Evolutionary conservation across 352 stramenopile genomes (phyloP), one percentile per base, ranked within the genome.

Genomic region (Pythium rishiriense): DNA sequence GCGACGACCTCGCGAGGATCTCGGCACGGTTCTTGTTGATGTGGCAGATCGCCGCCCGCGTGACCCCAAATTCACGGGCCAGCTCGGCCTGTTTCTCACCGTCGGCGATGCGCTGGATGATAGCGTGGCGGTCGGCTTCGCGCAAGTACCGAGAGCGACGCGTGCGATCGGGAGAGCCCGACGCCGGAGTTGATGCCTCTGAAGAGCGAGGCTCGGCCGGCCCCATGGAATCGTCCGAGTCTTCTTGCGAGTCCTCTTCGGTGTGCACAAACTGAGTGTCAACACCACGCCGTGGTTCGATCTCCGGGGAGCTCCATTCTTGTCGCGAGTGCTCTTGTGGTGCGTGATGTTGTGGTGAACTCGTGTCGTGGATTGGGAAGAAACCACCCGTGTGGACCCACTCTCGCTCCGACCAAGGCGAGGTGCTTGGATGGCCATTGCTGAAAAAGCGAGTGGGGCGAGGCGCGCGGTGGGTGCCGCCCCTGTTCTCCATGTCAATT

Each of bases 1-100:
- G 47, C 15, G 47, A 41, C 14, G 47, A 88, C 42, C 79, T 78
- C 17, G 77, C 78, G n/a, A 91, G 67, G 61, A 91, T 88, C 68
- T 87, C 80, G 9, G 75, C 78, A 37, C 75, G 75, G 52, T 91
- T 89, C 64, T 91, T 91, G 55, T 91, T 91, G 58, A 91, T 91
- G 63, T 89, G 80, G 58, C 82, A 91, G 54, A 91, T 85, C 19
- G 82, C 82, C 0, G 82, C 80, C 7, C 82, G 64, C 22, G 82
- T 90, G 25, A 91, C 80, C n/a, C 82, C 79, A 46, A 87, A 89
- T 35, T 91, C 82, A 1, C 79, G 67, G 14, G 82, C 82, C 24
- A 91, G 58, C 0, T 73, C 64, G 19, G 76, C 76, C 50, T 91
- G 82, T 57, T 84, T 85, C 66, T 91, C 82, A 29, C 82, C 82